A percentile compares a stretch with the other conserved stretches of the same genome.
Conservation (phyloP, 2,329 filamentous ascomycete genomes). For the Arachnomyces sp. region DNA sequence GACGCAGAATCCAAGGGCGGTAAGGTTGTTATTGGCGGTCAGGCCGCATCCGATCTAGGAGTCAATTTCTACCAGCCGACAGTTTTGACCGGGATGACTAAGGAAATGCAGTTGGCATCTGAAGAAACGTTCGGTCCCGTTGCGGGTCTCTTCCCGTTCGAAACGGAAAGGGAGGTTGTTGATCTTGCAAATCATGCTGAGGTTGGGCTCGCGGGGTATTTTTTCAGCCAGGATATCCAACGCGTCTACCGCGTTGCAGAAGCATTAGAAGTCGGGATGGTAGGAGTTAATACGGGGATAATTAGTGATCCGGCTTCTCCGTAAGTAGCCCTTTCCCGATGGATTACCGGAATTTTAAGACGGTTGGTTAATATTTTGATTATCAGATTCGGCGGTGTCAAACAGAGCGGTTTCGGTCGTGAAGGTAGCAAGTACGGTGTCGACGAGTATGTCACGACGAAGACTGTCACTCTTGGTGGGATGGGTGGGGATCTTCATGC, state of each 20-base stretch:
- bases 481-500: slow-evolving; percentile 52
- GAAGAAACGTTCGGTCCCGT: slow-evolving; percentile 97
- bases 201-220: slow-evolving; percentile 89
- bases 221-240: slow-evolving; percentile 63
- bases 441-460: slow-evolving; percentile 67
- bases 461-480: slow-evolving; percentile 60
- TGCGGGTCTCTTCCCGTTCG: slow-evolving; percentile 80
- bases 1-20: slow-evolving; percentile 74
- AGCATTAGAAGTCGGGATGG: slow-evolving; percentile 45
- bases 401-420: slow-evolving; percentile 71
- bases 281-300: slow-evolving; percentile 63
- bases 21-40: slow-evolving; percentile 66
- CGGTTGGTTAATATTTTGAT: slow-evolving; percentile 12
- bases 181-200: slow-evolving; percentile 71
- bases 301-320: slow-evolving; percentile 48
- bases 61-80: slow-evolving; percentile 85
- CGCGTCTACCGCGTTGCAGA: slow-evolving; percentile 55
- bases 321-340: slow-evolving; percentile 23
- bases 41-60: slow-evolving; percentile 66
- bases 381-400: slow-evolving; percentile 67
- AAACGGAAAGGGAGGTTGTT: slow-evolving; percentile 82
- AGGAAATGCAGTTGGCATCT: slow-evolving; percentile 71
- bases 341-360: neutral
- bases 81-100: slow-evolving; percentile 77
- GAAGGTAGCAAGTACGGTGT: slow-evolving; percentile 73